A percentile compares a stretch with the other conserved stretches of the same genome.
phyloP scores from a whole-genome alignment of 2,329 filamentous ascomycete species.

The Colletotrichum liriopes region DNA sequence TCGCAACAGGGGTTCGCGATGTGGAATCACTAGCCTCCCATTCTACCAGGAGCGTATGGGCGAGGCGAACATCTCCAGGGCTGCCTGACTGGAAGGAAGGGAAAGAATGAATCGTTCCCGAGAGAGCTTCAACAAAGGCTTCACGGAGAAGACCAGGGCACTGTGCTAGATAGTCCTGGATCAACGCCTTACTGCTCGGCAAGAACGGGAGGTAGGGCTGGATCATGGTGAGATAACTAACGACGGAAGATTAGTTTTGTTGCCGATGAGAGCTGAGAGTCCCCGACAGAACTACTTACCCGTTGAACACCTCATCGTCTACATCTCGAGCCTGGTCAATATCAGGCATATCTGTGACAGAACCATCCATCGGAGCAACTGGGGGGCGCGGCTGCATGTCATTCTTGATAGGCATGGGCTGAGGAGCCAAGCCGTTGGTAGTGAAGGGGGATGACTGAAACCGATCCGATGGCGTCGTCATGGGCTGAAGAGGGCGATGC shows the following conservation, averaged over 20 bases:
- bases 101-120: slow-evolving; percentile 71
- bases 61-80: slow-evolving; percentile 60
- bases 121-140: slow-evolving; percentile 76
- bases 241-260: background rate
- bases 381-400: slow-evolving; percentile 55
- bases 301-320: slow-evolving; percentile 63
- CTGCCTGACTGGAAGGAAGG: slow-evolving; percentile 53
- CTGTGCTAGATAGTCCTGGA: slow-evolving; percentile 70
- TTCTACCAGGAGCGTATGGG: slow-evolving; percentile 64
- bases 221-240: slow-evolving; percentile 74
- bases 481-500: slow-evolving; percentile 60
- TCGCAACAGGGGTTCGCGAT: slow-evolving; percentile 56
- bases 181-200: slow-evolving; percentile 68
- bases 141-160: slow-evolving; percentile 72
- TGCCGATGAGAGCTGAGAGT: background rate
- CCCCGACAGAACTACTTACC: slow-evolving; percentile 53
- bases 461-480: slow-evolving; percentile 53
- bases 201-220: slow-evolving; percentile 79
- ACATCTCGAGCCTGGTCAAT: slow-evolving; percentile 55
- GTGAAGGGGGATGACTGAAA: slow-evolving; percentile 52
- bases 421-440: slow-evolving; percentile 62
- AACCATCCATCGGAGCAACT: slow-evolving; percentile 53
- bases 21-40: slow-evolving; percentile 63
- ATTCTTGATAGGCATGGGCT: slow-evolving; percentile 58
- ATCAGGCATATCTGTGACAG: slow-evolving; percentile 54